These are phyloP conservation scores for Coemansia sp. DNA, from an alignment of 192 early-diverging fungal genomes.

Conservation along the genomic window DNA sequence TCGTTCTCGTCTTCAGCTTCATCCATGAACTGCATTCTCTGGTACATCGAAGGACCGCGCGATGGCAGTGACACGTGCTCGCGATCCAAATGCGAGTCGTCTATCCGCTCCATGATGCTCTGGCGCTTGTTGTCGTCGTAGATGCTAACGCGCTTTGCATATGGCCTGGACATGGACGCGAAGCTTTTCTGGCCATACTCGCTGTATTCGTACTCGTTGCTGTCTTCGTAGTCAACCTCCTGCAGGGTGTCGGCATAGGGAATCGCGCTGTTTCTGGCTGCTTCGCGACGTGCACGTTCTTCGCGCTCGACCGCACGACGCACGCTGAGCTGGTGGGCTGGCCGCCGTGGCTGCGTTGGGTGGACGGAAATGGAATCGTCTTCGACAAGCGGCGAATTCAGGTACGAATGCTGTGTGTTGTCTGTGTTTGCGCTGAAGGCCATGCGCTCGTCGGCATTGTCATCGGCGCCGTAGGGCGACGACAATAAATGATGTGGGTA, in stretches of 20 bases:
- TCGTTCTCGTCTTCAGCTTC: slow-evolving; percentile 41
- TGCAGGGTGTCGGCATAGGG: slow-evolving; percentile 34
- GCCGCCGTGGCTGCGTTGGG: slow-evolving; percentile 30
- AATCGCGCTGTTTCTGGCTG: slow-evolving; percentile 10
- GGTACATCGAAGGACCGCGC: slow-evolving; percentile 50
- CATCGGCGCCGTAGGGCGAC: slow-evolving; percentile 44
- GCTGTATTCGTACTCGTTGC: slow-evolving; percentile 12
- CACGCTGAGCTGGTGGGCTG: slow-evolving; percentile 43
- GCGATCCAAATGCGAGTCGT: slow-evolving; percentile 47
- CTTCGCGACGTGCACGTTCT: slow-evolving; percentile 25
- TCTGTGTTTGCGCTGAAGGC: slow-evolving; percentile 19
- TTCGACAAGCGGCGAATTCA: slow-evolving; percentile 47
- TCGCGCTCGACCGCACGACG: slow-evolving; percentile 42
- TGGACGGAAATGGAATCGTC: slow-evolving; percentile 46
- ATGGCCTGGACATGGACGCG: slow-evolving; percentile 33
- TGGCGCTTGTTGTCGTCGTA: slow-evolving; percentile 19
- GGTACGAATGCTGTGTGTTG: slow-evolving; percentile 34
- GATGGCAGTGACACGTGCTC: slow-evolving; percentile 48
- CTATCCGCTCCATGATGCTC: slow-evolving; percentile 47
- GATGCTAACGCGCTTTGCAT: slow-evolving; percentile 16
- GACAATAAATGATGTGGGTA: slow-evolving; percentile 30
- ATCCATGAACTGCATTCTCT: slow-evolving; percentile 52
- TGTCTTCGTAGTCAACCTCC: slow-evolving; percentile 30
- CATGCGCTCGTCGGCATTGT: slow-evolving; percentile 37
- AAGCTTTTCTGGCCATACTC: slow-evolving; percentile 24